A percentile compares a stretch with the other conserved stretches of the same genome.
Evolutionary conservation across 2,329 filamentous ascomycete genomes (phyloP).

Genomic region (Uncinocarpus reesii): DNA sequence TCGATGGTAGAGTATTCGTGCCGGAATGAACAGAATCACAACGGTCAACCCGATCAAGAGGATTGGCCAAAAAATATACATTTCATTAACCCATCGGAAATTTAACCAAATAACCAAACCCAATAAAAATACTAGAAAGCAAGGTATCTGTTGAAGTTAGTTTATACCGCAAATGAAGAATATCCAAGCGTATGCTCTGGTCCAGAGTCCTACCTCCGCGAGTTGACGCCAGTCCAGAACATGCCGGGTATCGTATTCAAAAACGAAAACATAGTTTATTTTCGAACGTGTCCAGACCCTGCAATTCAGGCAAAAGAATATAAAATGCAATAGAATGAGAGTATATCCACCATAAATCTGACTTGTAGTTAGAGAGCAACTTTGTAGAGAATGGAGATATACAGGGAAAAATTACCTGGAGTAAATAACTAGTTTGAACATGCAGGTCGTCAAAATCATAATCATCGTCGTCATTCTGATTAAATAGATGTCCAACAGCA

Average conservation of each 20-base stretch:
- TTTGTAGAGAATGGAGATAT: conserved; percentile 1
- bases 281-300: conserved; percentile 71
- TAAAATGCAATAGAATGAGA: conserved; percentile 65
- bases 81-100: conserved; percentile 57
- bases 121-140: conserved; percentile 63
- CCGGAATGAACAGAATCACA: conserved; percentile 63
- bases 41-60: conserved; percentile 61
- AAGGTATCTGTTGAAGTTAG: conserved; percentile 52
- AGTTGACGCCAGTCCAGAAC: conserved; percentile 83
- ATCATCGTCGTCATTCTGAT: conserved; percentile 41
- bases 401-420: conserved; percentile 42
- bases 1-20: conserved; percentile 60
- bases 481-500: conserved; percentile 42
- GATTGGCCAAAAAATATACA: conserved; percentile 82
- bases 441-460: conserved; percentile 29
- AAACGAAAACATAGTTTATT: conserved; percentile 94
- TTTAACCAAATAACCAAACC: conserved; percentile 84
- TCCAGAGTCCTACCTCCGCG: conserved; percentile 46
- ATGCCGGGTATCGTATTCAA: conserved; percentile 84
- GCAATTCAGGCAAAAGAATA: conserved; percentile 78
- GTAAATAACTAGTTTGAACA: conserved; percentile 53
- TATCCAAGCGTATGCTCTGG: neutral
- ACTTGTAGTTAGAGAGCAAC: neutral
- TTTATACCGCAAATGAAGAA: neutral
- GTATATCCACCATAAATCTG: conserved; percentile 91